These are phyloP conservation scores for Xerocomus nothofagi DNA, from an alignment of 1,284 basidiomycete species.

Conservation along the genomic window DNA sequence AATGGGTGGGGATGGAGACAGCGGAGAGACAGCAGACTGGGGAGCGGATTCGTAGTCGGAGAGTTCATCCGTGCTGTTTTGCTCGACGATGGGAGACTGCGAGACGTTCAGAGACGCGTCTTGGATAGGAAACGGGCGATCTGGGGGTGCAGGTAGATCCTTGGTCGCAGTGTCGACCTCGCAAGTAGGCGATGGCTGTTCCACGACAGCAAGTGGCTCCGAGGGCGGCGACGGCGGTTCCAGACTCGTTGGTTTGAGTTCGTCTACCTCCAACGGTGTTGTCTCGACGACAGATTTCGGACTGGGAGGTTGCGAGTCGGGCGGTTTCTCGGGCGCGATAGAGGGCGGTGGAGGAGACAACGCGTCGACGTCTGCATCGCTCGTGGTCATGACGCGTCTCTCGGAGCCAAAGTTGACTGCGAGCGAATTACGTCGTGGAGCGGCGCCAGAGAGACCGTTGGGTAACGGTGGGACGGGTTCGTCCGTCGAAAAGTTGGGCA, in stretches of 20 bases:
- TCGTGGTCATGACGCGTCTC: conserved; percentile 19
- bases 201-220: conserved; percentile 2
- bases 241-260: not conserved
- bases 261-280: not conserved
- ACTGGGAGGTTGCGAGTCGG: not conserved
- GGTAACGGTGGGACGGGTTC: conserved; percentile 32
- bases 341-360: not conserved
- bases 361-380: conserved; percentile 11
- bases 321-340: conserved; percentile 8
- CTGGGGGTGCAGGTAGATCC: not conserved
- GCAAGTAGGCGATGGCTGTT: not conserved
- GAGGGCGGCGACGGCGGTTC: conserved; percentile 1
- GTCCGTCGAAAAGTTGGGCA: conserved; percentile 13
- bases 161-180: not conserved
- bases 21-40: conserved; percentile 14
- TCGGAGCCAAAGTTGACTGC: conserved; percentile 23
- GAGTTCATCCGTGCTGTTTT: conserved; percentile 7
- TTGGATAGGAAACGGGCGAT: not conserved
- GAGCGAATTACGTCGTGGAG: conserved; percentile 32
- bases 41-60: conserved; percentile 19
- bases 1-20: conserved; percentile 5
- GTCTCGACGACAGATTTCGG: not conserved
- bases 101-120: conserved; percentile 3
- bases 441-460: not conserved
- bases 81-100: conserved; percentile 1